Percentiles rank a stretch among this genome's conserved stretches.
These are phyloP conservation scores for Blastocystis sp. DNA, from an alignment of 352 stramenopile species.

Conservation along the genomic window DNA sequence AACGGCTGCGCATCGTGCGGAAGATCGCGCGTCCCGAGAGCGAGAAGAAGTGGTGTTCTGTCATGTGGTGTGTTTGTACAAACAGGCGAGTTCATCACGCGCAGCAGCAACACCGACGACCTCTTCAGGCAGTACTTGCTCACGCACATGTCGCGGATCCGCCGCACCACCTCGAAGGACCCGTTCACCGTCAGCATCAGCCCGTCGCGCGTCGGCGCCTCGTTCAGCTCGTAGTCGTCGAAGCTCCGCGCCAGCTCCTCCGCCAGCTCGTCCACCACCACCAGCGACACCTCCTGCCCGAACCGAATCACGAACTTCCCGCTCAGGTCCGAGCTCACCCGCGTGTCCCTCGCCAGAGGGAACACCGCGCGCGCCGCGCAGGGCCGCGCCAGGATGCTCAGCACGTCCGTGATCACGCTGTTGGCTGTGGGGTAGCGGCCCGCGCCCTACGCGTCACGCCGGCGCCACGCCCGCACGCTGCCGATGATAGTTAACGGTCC, in stretches of 20 bases:
- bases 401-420: conserved; percentile 24
- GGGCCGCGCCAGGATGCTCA: background rate
- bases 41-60: background rate
- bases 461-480: background rate
- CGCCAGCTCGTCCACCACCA: background rate
- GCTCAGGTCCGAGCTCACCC: background rate
- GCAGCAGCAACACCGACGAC: background rate
- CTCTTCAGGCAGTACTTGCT: background rate
- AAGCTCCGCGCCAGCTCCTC: background rate
- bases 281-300: background rate
- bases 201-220: background rate
- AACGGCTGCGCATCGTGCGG: background rate
- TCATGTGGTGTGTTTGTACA: background rate
- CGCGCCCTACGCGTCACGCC: background rate
- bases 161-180: background rate
- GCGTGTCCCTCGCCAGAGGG: background rate
- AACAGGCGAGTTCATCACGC: background rate
- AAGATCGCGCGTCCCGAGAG: background rate
- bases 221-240: background rate
- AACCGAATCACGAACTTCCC: background rate
- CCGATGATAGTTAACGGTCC: background rate
- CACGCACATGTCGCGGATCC: background rate
- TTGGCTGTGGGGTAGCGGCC: conserved; percentile 11
- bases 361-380: background rate
- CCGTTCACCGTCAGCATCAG: background rate